Conservation (phyloP, 441 rosid genomes). For the Adansonia madagascariensis region DNA sequence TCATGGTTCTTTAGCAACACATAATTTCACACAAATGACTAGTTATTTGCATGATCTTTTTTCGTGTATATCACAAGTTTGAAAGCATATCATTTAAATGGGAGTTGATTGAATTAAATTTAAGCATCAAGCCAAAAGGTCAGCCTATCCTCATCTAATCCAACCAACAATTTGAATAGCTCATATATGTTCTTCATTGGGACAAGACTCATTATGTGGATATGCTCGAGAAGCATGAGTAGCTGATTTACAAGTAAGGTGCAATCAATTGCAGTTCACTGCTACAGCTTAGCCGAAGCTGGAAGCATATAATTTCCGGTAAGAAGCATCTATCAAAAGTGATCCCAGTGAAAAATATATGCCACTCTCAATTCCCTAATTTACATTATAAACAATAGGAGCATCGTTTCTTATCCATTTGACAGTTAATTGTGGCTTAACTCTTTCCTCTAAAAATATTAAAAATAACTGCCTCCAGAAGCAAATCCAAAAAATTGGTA, state of each 20-base stretch:
- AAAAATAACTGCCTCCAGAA: not conserved
- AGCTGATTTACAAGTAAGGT: not conserved
- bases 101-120: not conserved
- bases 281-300: not conserved
- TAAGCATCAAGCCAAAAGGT: slow-evolving; percentile 1
- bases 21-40: not conserved
- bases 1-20: not conserved
- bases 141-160: not conserved
- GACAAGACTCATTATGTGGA: not conserved
- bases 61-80: not conserved
- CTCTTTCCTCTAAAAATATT: not conserved
- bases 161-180: slow-evolving; percentile 3
- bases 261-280: not conserved
- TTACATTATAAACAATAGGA: not conserved
- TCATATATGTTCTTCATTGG: not conserved
- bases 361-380: not conserved
- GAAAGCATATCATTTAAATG: not conserved
- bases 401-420: slow-evolving; percentile 1
- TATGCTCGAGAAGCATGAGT: not conserved
- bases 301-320: not conserved
- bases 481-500: not conserved
- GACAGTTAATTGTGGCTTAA: not conserved
- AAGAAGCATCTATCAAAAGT: slow-evolving; percentile 6
- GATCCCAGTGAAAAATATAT: not conserved
- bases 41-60: not conserved